These are phyloP conservation scores for Colletotrichum sp. DNA, from an alignment of 2,329 filamentous ascomycete genomes.

Conservation along the genomic window DNA sequence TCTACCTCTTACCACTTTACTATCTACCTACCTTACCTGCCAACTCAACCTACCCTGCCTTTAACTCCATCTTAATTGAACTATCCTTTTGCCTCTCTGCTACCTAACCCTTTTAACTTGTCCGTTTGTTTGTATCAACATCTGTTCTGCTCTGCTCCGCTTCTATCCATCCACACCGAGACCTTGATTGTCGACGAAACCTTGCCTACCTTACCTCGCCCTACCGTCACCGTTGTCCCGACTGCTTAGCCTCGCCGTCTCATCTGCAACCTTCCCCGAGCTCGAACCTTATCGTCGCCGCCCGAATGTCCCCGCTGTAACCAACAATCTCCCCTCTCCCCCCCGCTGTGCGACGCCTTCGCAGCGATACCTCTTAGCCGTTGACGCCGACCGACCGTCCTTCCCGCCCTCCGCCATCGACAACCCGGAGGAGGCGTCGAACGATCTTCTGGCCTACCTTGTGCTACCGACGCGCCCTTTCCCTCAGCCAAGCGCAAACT, in stretches of 20 bases:
- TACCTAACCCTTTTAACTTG: background rate
- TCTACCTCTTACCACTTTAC: background rate
- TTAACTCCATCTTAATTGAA: background rate
- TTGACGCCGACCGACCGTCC: background rate
- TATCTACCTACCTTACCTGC: background rate
- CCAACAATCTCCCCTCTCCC: background rate
- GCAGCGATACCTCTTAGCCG: background rate
- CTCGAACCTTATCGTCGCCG: conserved; percentile 13
- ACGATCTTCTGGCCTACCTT: background rate
- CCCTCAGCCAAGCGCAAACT: conserved; percentile 2
- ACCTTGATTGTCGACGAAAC: background rate
- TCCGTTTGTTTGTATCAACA: background rate
- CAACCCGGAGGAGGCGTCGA: background rate
- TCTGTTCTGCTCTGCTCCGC: background rate
- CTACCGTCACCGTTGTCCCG: background rate
- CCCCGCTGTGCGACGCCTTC: background rate
- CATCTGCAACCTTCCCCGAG: background rate
- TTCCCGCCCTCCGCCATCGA: background rate
- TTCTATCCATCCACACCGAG: background rate
- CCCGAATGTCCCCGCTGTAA: conserved; percentile 18
- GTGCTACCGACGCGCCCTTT: background rate
- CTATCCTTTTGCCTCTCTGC: background rate
- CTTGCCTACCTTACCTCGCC: background rate
- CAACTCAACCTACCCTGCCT: background rate
- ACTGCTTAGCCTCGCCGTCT: background rate